Percentiles rank a stretch among this genome's conserved stretches.
Evolutionary conservation across 495 filamentous ascomycete genomes (phyloP).

Genomic region (Aspergillus baeticus): DNA sequence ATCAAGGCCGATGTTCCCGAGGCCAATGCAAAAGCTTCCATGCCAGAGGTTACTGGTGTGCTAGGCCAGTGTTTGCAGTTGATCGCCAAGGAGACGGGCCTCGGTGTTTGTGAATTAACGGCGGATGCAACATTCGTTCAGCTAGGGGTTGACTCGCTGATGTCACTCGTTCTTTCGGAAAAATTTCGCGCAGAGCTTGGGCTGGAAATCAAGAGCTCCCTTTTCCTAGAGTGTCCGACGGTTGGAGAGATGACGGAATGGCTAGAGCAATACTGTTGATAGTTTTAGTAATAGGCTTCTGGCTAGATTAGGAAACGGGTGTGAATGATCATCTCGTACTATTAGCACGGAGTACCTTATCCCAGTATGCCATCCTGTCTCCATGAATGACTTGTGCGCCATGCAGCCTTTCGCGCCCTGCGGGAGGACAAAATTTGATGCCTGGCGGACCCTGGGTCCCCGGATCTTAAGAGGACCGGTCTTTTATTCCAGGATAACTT

Average conservation of each 20-base stretch:
- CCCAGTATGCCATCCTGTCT: too few relatives aligned
- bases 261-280: slow-evolving; percentile 15
- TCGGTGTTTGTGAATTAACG: slow-evolving; percentile 7
- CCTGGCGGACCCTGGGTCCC: too few relatives aligned
- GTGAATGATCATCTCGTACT: too few relatives aligned
- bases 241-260: slow-evolving; percentile 36
- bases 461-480: too few relatives aligned
- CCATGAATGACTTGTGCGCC: too few relatives aligned
- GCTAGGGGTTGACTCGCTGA: slow-evolving; percentile 29
- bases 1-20: neutral
- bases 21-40: slow-evolving; percentile 1
- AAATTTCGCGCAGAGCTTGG: slow-evolving; percentile 34
- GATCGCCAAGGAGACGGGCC: slow-evolving; percentile 16
- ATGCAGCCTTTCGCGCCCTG: too few relatives aligned
- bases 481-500: too few relatives aligned
- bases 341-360: too few relatives aligned
- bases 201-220: slow-evolving; percentile 31
- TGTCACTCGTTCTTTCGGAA: slow-evolving; percentile 41
- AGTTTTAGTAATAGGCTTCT: too few relatives aligned
- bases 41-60: slow-evolving; percentile 1
- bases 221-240: slow-evolving; percentile 44
- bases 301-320: too few relatives aligned
- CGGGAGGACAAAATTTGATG: too few relatives aligned
- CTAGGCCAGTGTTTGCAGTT: slow-evolving; percentile 6
- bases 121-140: slow-evolving; percentile 15